Base-by-base conservation (phyloP, 78 protist genomes). In the Dictyostelium discoideum region DNA sequence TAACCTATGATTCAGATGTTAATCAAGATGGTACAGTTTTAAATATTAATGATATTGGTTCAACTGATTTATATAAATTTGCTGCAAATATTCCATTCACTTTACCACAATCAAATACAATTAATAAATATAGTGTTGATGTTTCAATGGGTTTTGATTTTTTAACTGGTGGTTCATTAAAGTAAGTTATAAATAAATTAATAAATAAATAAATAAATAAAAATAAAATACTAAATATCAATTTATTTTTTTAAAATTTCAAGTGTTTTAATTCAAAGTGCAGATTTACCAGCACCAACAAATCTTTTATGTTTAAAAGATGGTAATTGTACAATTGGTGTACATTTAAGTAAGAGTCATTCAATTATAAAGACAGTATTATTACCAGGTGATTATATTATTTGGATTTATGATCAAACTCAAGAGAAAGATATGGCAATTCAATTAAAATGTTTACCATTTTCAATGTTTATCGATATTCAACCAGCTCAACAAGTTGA, bases 151-250 rank as follows among this genome's bases (percentile, higher is more conserved):
- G 94, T 67, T 80, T 40, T 20, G 73, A 89, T 72, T 89, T 89
- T n/a, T 32, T 89, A 40, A 89, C 94, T 69, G 94, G 94, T 67
- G 94, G 94, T 29, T 80, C 87, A 67, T 40, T 89, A 42, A 85
- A 85, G 93, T 87, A 87, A 42, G 72, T 42, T 42, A 42, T 42
- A 42, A 42, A 42, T 5, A 42, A 42, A 42, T 5, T 42, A 42
- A 2, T 42, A 42, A 42, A 32, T 32, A 13, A 26, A 48, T 48
- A 26, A 24, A n/a, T n/a, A 42, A 1, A 13, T 20, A 76, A 10
- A 76, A 39, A 9, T 39, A 39, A 13, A 24, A 39, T 40, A 77
- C 39, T 40, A 29, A 77, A n/a, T n/a, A n/a, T n/a, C n/a, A n/a
- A n/a, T n/a, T n/a, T n/a, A n/a, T n/a, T n/a, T n/a, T n/a, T n/a